These are phyloP conservation scores for Sonneratia caseolaris DNA, from an alignment of 345 rosid genomes.

Conservation along the genomic window DNA sequence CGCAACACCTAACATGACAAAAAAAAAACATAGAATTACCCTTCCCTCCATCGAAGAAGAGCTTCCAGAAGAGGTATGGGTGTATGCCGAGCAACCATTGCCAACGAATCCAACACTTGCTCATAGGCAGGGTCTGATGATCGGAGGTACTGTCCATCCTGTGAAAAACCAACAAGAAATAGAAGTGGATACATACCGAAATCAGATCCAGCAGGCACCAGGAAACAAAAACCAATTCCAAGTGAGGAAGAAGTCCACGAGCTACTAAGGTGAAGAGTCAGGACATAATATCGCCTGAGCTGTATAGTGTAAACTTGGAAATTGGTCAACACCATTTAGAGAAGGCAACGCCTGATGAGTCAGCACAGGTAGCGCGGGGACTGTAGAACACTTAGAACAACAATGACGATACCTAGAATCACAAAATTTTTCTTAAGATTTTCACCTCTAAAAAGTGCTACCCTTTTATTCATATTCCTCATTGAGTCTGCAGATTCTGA, in stretches of 20 bases:
- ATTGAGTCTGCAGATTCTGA: no score
- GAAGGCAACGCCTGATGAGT: no score
- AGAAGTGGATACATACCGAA: neutral
- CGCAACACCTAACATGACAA: neutral
- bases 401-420: no score
- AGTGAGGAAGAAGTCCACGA: neutral
- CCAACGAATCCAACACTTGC: conserved; percentile 94
- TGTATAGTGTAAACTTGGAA: neutral
- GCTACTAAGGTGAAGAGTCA: neutral
- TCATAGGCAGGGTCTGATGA: conserved; percentile 97
- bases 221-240: neutral
- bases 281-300: neutral
- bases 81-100: conserved; percentile 95
- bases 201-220: neutral
- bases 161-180: conserved; percentile 13
- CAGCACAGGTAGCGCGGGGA: no score
- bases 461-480: no score
- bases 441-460: no score
- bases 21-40: conserved; percentile 21
- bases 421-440: no score
- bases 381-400: no score
- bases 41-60: conserved; percentile 93
- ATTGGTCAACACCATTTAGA: neutral
- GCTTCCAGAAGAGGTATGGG: conserved; percentile 97
- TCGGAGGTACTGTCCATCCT: conserved; percentile 99